phyloP scores from a whole-genome alignment of 805 yeast genomes.

The Metschnikowia gelsemii region DNA sequence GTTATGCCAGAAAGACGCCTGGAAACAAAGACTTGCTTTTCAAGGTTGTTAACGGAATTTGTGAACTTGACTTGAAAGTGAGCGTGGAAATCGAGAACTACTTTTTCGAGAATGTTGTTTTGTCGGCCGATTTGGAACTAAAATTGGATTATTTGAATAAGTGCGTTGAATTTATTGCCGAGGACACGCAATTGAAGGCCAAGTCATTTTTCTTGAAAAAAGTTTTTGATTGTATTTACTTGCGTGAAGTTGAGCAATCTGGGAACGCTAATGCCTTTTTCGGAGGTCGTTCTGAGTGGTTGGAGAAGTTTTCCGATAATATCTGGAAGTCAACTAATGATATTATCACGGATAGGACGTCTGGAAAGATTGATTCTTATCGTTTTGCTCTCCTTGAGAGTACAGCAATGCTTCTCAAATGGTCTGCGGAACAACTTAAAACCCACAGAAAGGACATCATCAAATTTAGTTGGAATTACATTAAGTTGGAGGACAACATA shows the following conservation, averaged over 20 bases:
- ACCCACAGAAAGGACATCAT: conserved; percentile 79
- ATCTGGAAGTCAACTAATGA: conserved; percentile 73
- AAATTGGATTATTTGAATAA: conserved; percentile 53
- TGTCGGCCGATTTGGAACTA: conserved; percentile 43
- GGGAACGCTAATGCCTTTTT: conserved; percentile 51
- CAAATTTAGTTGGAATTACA: conserved; percentile 91
- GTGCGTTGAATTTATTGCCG: conserved; percentile 49
- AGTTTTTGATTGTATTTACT: conserved; percentile 63
- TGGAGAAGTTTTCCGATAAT: conserved; percentile 55
- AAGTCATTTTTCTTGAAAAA: conserved; percentile 56
- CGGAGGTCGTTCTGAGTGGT: conserved; percentile 54
- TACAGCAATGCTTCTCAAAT: conserved; percentile 72
- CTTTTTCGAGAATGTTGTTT: conserved; percentile 56
- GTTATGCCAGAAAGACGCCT: conserved; percentile 27
- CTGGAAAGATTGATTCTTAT: conserved; percentile 71
- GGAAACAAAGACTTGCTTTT: conserved; percentile 31
- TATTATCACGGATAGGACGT: conserved; percentile 48
- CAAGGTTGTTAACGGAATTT: conserved; percentile 34
- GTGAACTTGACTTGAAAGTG: conserved; percentile 46
- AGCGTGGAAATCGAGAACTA: conserved; percentile 53
- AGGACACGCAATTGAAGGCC: conserved; percentile 48
- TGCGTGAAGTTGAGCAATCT: conserved; percentile 54
- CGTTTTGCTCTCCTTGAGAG: conserved; percentile 77
- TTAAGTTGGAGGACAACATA: conserved; percentile 82
- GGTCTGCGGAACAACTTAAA: conserved; percentile 57